A percentile compares a stretch with the other conserved stretches of the same genome.
Conservation (phyloP, 2,329 filamentous ascomycete genomes). For the Ophiosphaerella herpotricha region DNA sequence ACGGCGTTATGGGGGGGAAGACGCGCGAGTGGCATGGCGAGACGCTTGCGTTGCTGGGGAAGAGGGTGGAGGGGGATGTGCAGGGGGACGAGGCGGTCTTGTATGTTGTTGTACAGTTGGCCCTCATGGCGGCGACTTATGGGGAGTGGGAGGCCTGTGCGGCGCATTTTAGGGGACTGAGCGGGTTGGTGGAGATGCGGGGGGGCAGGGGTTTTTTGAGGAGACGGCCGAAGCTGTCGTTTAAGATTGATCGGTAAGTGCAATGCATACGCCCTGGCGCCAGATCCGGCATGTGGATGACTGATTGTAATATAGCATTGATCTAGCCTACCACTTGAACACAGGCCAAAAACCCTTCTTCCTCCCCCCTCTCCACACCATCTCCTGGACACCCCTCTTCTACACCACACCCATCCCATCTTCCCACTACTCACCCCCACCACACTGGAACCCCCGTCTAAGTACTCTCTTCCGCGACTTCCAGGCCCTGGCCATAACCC, state of each 20-base stretch:
- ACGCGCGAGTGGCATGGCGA: constrained; percentile 11
- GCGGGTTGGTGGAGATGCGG: constrained; percentile 15
- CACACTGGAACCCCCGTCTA: constrained; percentile 9
- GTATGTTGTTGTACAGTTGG: constrained; percentile 16
- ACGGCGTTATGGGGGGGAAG: constrained; percentile 9
- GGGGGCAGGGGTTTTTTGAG: constrained; percentile 9
- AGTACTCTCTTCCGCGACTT: constrained; percentile 13
- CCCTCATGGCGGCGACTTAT: constrained; percentile 14
- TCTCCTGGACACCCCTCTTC: not conserved
- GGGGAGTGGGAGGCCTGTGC: constrained; percentile 14
- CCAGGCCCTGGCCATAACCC: constrained; percentile 6
- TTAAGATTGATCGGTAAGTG: constrained; percentile 22
- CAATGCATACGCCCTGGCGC: not conserved
- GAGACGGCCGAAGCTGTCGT: constrained; percentile 13
- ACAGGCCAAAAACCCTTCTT: constrained; percentile 15
- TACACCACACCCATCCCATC: not conserved
- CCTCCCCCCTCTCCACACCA: not conserved
- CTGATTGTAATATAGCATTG: constrained; percentile 8
- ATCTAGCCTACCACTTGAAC: constrained; percentile 16
- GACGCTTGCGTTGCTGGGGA: constrained; percentile 11
- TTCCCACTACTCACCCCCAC: constrained; percentile 2
- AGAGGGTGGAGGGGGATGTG: constrained; percentile 9
- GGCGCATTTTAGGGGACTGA: constrained; percentile 15
- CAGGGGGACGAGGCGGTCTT: constrained; percentile 13
- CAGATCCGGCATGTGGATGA: not conserved